Evolutionary conservation across 116 monocot species (phyloP), one percentile per base, ranked within the genome.

Genomic region (Papilionanthe hybrid): DNA sequence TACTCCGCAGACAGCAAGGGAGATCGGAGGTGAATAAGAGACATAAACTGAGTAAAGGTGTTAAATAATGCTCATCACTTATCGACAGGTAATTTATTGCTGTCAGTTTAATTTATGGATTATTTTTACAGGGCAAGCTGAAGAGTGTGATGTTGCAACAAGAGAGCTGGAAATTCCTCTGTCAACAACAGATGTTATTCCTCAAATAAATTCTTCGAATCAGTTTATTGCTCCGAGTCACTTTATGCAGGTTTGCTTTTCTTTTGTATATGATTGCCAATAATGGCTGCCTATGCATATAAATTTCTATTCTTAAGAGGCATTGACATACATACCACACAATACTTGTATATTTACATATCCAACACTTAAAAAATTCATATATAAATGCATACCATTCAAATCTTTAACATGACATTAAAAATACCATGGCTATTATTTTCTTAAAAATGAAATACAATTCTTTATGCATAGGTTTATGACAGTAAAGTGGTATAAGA

Each of bases 181-280:
- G 71, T 37, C 75, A 13, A 56, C 79, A 20, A 72, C 72, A 69
- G 84, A 81, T 56, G 77, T 83, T 86, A 78, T 83, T 42, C 55
- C 84, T 45, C 84, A 86, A 48, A 72, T 65, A 72, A 85, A 66
- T 76, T 80, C 91, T 78, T 77, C 88, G 37, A 87, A 78, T 80
- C 89, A 84, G 15, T 89, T 88, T 57, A 82, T 88, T 77, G 53
- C 83, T 55, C 72, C 86, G 58, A 87, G 81, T 81, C 85, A 85
- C 43, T 81, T 86, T 37, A 75, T 91, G 85, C 91, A 91, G 91
- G 91, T 91, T 19, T 27, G 4, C 75, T 49, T 75, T 49, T 47
- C 5, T 49, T 18, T 49, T 73, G 45, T 22, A 22, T 47, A 15
- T 48, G 27, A 48, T 53, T 49, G 13, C 49, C 22, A 6, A 48